Percentiles rank a stretch among this genome's conserved stretches.
These are phyloP conservation scores for Senecio squalidus DNA, from an alignment of 140 eudicot genomes.

Conservation along the genomic window DNA sequence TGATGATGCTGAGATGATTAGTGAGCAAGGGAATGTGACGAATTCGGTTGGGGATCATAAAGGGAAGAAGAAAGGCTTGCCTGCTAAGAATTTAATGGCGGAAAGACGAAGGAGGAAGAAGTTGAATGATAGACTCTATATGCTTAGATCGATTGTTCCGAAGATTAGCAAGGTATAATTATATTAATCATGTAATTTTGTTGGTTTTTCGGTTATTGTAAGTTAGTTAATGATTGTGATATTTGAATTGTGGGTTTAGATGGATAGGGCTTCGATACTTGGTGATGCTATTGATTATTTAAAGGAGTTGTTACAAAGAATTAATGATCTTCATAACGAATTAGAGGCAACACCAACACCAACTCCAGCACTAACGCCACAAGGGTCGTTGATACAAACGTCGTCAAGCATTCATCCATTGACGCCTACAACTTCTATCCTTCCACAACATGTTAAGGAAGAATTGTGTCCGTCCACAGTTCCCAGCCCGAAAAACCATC, in stretches of 20 bases:
- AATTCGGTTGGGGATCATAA: slow-evolving; percentile 44
- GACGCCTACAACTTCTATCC: slow-evolving; percentile 45
- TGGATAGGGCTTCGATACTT: slow-evolving; percentile 94
- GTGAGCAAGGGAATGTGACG: slow-evolving; percentile 22
- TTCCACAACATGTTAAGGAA: slow-evolving; percentile 64
- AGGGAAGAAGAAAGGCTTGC: slow-evolving; percentile 71
- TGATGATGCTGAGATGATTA: slow-evolving; percentile 35
- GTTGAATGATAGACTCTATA: slow-evolving; percentile 79
- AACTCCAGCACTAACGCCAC: slow-evolving; percentile 16
- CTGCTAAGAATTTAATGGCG: slow-evolving; percentile 89
- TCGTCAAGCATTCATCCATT: slow-evolving; percentile 50
- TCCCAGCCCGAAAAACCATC: slow-evolving; percentile 54
- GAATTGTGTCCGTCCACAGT: slow-evolving; percentile 52
- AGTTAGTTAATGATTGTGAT: background rate
- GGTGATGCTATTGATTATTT: slow-evolving; percentile 92
- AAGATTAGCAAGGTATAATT: slow-evolving; percentile 92
- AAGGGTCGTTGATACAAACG: slow-evolving; percentile 40
- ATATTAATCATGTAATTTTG: too few species aligned
- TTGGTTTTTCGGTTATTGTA: background rate
- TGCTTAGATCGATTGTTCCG: slow-evolving; percentile 90
- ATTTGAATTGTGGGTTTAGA: slow-evolving; percentile 30
- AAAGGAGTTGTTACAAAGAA: slow-evolving; percentile 67
- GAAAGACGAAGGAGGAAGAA: slow-evolving; percentile 85
- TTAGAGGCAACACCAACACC: slow-evolving; percentile 62
- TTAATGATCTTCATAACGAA: slow-evolving; percentile 72